A percentile compares a stretch with the other conserved stretches of the same genome.
Conservation (phyloP, 768 basidiomycete species). For the Calocera viscosa region DNA sequence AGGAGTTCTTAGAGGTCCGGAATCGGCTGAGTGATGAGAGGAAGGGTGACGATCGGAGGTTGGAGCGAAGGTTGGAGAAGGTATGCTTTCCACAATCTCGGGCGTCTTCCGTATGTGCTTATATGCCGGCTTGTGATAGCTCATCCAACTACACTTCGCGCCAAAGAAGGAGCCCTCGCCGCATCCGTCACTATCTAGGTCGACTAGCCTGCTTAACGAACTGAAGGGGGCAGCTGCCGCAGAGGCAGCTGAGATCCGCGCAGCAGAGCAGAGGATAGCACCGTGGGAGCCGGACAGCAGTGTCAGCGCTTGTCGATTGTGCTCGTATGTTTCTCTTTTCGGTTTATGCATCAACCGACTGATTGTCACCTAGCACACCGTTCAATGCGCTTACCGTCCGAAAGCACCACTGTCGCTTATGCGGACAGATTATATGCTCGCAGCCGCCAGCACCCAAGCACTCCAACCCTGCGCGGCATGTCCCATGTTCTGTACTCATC, state of each 20-base stretch:
- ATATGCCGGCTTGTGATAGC: constrained; percentile 18
- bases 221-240: neutral
- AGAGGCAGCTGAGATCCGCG: neutral
- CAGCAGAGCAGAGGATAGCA: neutral
- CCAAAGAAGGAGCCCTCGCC: constrained; percentile 11
- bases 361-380: no score
- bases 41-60: constrained; percentile 67
- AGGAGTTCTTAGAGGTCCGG: constrained; percentile 50
- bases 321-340: neutral
- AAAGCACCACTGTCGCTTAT: constrained; percentile 92
- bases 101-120: constrained; percentile 15
- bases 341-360: no score
- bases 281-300: neutral
- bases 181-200: neutral
- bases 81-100: constrained; percentile 36
- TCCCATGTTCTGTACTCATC: constrained; percentile 67
- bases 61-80: constrained; percentile 81
- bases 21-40: constrained; percentile 28
- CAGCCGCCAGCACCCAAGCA: constrained; percentile 52
- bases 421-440: constrained; percentile 84
- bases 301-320: constrained; percentile 32
- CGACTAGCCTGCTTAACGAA: neutral
- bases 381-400: constrained; percentile 79
- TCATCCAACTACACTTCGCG: constrained; percentile 37
- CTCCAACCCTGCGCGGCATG: constrained; percentile 33